These are phyloP conservation scores for Coix lacrymajobi DNA, from an alignment of 176 grass and related monocot species.

Conservation along the genomic window DNA sequence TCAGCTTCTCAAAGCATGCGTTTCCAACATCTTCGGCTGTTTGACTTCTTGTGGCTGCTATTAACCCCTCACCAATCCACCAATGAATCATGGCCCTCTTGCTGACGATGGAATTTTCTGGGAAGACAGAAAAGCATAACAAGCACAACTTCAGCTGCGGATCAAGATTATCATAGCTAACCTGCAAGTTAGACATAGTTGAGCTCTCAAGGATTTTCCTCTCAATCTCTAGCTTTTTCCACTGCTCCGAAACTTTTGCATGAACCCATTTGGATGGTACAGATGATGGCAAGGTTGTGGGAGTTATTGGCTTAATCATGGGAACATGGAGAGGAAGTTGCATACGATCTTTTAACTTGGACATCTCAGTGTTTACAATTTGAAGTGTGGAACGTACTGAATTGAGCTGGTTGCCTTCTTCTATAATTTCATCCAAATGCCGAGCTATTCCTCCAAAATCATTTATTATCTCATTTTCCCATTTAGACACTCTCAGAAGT, in stretches of 20 bases:
- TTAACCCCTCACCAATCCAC: conserved; percentile 65
- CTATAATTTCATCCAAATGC: conserved; percentile 41
- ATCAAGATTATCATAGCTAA: conserved; percentile 57
- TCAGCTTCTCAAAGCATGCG: conserved; percentile 34
- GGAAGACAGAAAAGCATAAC: conserved; percentile 61
- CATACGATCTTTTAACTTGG: conserved; percentile 36
- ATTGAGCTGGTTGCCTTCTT: conserved; percentile 26
- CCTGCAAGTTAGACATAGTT: conserved; percentile 34
- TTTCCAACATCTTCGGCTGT: conserved; percentile 30
- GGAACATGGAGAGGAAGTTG: conserved; percentile 36
- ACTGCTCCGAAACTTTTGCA: conserved; percentile 21
- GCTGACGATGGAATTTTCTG: conserved; percentile 51
- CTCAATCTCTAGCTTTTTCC: conserved; percentile 30
- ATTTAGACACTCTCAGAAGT: conserved; percentile 26
- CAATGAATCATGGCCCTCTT: conserved; percentile 63
- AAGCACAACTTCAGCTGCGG: conserved; percentile 45
- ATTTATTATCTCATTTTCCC: conserved; percentile 31
- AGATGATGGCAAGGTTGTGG: background rate
- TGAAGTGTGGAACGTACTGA: conserved; percentile 25
- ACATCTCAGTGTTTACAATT: conserved; percentile 28
- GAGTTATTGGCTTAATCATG: background rate
- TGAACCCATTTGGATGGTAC: background rate
- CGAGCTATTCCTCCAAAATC: conserved; percentile 44
- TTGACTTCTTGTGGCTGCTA: conserved; percentile 25
- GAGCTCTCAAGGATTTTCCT: conserved; percentile 43